Evolutionary conservation across 768 basidiomycete species (phyloP), one percentile per base, ranked within the genome.

Genomic region (Lactarius akahatsu): DNA sequence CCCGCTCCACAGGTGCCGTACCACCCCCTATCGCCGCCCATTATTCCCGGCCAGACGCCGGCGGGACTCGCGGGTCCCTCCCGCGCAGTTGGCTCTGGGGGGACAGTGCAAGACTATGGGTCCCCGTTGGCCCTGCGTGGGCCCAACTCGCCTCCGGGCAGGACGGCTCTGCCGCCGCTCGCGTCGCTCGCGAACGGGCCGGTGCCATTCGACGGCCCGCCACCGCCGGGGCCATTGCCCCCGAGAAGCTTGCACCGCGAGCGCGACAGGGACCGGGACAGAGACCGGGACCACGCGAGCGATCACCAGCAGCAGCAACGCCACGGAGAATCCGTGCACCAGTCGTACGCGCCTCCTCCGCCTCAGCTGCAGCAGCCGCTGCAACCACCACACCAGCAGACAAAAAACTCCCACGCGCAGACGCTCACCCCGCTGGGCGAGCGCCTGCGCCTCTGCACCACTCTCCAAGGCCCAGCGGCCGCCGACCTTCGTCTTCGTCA

Each of bases 361-460:
- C 38, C 61, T 66, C 61, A 50, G 23, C 47, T 58, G 65, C 65
- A 66, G 65, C 65, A 66, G 57, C 61, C 61, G 47, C 65, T 62
- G 61, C 54, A 62, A 43, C 62, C 58, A 59, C 62, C 16, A 20
- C 66, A 62, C 11, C 62, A 59, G 50, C 66, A 67, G 66, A 61
- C 67, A 69, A 71, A 71, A 71, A 71, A 71, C 68, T 69, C 16
- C 64, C 50, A 10, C 68, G 70, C 70, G 70, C 70, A 71, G 70
- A 71, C 70, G 62, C 62, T 71, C 64, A 71, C 62, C 70, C 68
- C 70, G 70, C 70, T 71, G 70, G 70, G 70, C 70, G 70, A 71
- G 65, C 68, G 70, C 64, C 70, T 71, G 70, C 70, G 70, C 70
- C 52, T 36, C 61, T 54, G 56, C 60, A 56, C 47, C 57, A 15